Conservation (phyloP, 768 basidiomycete genomes). For the Naematelia aurantialba region DNA sequence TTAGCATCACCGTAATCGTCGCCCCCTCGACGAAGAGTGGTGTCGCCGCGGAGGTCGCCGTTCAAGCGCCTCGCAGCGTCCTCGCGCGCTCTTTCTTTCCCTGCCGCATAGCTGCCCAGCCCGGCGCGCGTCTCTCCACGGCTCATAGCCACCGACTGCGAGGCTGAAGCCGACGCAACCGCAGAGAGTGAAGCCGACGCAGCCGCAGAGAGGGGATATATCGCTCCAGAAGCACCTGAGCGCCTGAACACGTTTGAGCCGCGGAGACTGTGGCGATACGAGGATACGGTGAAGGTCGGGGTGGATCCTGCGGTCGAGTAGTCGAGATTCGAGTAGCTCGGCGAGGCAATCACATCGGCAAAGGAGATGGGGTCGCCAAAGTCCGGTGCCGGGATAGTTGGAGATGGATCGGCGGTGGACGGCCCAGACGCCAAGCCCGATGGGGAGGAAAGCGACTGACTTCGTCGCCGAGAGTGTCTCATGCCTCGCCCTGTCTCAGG, state of each 20-base stretch:
- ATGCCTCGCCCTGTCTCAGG: no score
- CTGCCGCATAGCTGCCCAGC: neutral
- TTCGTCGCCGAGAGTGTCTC: neutral
- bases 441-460: neutral
- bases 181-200: no score
- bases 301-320: slow-evolving; percentile 4
- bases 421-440: no score
- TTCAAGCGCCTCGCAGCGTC: neutral
- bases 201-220: neutral
- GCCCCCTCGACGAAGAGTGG: neutral
- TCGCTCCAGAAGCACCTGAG: neutral
- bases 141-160: neutral
- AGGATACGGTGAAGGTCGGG: neutral
- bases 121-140: slow-evolving; percentile 1
- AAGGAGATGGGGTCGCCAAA: slow-evolving; percentile 9
- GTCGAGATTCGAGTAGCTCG: slow-evolving; percentile 1
- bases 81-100: neutral
- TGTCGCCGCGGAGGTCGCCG: neutral
- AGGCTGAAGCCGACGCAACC: neutral
- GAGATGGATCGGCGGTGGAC: neutral
- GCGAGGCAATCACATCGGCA: slow-evolving; percentile 2
- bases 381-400: neutral
- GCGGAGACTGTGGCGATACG: neutral
- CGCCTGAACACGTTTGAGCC: neutral
- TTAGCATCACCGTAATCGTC: neutral